Base-by-base conservation (phyloP, 108 stramenopile species). In the Cyclotella kingstonii region DNA sequence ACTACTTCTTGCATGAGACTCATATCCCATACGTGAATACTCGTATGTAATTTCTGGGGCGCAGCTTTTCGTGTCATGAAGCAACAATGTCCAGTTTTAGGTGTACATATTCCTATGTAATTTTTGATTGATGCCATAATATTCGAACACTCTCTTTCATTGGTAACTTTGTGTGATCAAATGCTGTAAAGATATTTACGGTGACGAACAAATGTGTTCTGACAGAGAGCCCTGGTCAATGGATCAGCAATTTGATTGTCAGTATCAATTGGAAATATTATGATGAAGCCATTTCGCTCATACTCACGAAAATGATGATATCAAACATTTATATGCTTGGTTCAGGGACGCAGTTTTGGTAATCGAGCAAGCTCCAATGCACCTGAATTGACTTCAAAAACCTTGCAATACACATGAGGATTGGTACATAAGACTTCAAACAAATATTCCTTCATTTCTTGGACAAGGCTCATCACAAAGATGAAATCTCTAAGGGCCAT, bases 381-480 rank as follows among this genome's bases (percentile, higher is more conserved):
- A 1, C 69, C 69, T 9, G 54, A 56, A 45, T 73, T 73, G 31
- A 66, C 73, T 33, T 74, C 73, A 66, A 74, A 70, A 23, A 34
- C 73, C 15, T 66, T 66, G 73, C 55, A 74, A 3, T 60, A 47
- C 1, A 66, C 47, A 0, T 27, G 21, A 4, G 67, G 57, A 5
- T 29, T 36, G 14, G 46, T 60, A 29, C 48, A 48, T 18, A 68
- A 30, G 5, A 68, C 47, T n/a, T 36, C 4, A 11, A 60, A 68
- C 9, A 35, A 21, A n/a, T 21, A 38, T 0, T 59, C 46, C 38
- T 22, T 62, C 43, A 56, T 42, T 43, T 68, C 67, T 26, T 56
- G 11, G 29, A 53, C 11, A 29, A 68, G 21, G 12, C 30, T 18
- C 34, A 62, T 62, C 19, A 68, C 15, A 0, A 58, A 58, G 4